These are phyloP conservation scores for Calonectria naviculata DNA, from an alignment of 2,329 filamentous ascomycete genomes.

Conservation along the genomic window DNA sequence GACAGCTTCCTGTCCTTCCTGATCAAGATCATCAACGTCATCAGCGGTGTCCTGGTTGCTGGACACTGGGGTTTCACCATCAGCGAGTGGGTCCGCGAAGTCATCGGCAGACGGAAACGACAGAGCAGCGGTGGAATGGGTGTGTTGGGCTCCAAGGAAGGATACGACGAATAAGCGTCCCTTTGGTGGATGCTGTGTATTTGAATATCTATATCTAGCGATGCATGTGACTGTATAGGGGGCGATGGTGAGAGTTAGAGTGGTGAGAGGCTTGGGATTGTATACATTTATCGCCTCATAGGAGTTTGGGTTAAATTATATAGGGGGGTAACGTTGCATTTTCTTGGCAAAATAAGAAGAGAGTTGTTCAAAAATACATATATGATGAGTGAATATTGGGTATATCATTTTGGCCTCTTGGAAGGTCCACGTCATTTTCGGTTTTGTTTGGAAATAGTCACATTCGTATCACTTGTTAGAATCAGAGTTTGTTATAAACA, in stretches of 20 bases:
- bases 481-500: too few relatives aligned
- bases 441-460: too few relatives aligned
- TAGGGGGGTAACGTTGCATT: constrained; percentile 28
- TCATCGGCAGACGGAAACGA: constrained; percentile 59
- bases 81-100: constrained; percentile 76
- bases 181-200: background rate
- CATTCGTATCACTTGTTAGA: too few relatives aligned
- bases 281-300: constrained; percentile 25
- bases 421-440: too few relatives aligned
- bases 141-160: constrained; percentile 61
- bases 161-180: constrained; percentile 40
- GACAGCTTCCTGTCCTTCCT: constrained; percentile 79
- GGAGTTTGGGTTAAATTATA: constrained; percentile 38
- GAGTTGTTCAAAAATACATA: too few relatives aligned
- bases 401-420: too few relatives aligned
- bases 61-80: constrained; percentile 94
- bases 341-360: constrained; percentile 14
- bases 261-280: constrained; percentile 29
- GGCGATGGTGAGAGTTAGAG: constrained; percentile 21
- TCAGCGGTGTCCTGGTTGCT: constrained; percentile 90
- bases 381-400: too few relatives aligned
- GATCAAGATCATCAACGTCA: constrained; percentile 88
- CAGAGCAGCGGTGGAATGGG: constrained; percentile 58
- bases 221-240: constrained; percentile 23
- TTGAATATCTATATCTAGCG: constrained; percentile 15